Evolutionary conservation across 306 rosid genomes (phyloP).

Genomic region (Oemleria cerasiformis): DNA sequence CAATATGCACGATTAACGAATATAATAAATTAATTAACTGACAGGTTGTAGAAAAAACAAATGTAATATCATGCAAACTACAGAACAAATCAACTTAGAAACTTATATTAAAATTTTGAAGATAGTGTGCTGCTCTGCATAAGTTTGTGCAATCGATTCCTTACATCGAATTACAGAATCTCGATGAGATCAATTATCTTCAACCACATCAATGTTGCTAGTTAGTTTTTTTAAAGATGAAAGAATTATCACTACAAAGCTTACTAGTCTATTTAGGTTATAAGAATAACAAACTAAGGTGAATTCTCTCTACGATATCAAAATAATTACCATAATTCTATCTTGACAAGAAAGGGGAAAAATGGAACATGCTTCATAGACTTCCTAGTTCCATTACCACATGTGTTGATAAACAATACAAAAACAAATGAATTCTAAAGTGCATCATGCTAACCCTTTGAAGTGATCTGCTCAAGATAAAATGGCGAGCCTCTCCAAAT

Average conservation of each 20-base stretch:
- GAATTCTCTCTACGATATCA: neutral
- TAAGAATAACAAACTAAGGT: neutral
- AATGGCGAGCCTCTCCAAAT: constrained; percentile 1
- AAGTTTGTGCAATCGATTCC: neutral
- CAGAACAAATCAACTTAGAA: neutral
- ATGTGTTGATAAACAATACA: neutral
- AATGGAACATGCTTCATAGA: neutral
- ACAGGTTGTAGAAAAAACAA: neutral
- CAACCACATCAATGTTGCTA: neutral
- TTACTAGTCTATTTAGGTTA: constrained; percentile 11
- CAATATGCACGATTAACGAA: neutral
- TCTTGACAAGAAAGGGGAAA: neutral
- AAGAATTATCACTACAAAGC: neutral
- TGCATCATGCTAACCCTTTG: constrained; percentile 9
- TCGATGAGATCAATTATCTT: neutral
- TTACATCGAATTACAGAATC: neutral
- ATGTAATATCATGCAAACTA: neutral
- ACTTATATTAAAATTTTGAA: neutral
- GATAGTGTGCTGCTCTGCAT: neutral
- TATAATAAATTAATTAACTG: neutral
- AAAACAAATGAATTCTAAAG: neutral
- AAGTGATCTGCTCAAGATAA: constrained; percentile 6
- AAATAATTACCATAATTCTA: neutral
- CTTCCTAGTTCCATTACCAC: neutral
- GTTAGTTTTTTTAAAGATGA: neutral